Conservation (phyloP, 176 grass and related monocot species). For the Pontederia paniculata region DNA sequence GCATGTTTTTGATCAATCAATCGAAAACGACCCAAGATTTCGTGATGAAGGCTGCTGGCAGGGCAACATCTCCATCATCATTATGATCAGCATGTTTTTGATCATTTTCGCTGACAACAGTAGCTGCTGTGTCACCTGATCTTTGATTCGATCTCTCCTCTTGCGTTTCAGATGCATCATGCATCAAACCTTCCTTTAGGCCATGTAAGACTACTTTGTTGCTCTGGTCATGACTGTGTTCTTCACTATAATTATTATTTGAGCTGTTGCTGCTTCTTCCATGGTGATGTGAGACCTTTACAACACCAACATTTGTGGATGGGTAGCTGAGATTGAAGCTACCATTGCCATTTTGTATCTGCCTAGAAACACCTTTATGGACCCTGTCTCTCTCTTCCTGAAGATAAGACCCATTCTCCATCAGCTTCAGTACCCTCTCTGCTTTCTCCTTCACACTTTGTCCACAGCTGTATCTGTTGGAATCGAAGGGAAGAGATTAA, state of each 20-base stretch:
- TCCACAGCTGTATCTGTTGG: slow-evolving; percentile 73
- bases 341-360: slow-evolving; percentile 70
- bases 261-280: slow-evolving; percentile 45
- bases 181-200: slow-evolving; percentile 32
- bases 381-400: slow-evolving; percentile 60
- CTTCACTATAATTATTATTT: slow-evolving; percentile 20
- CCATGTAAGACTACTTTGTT: neutral
- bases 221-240: slow-evolving; percentile 11
- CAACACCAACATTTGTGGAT: neutral
- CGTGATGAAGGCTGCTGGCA: too few species aligned
- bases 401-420: slow-evolving; percentile 58
- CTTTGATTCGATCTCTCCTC: too few species aligned
- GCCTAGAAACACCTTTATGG: slow-evolving; percentile 38
- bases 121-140: neutral
- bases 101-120: too few species aligned
- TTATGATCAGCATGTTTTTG: neutral
- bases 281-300: slow-evolving; percentile 18
- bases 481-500: too few species aligned
- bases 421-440: slow-evolving; percentile 71
- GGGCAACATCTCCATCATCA: neutral
- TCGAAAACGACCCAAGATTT: too few species aligned
- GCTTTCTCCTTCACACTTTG: slow-evolving; percentile 54
- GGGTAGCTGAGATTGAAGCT: slow-evolving; percentile 50
- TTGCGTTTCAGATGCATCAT: too few species aligned
- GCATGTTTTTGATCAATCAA: too few species aligned